These are phyloP conservation scores for Neonectria sp. DNA, from an alignment of 2,329 filamentous ascomycete genomes.

Conservation along the genomic window DNA sequence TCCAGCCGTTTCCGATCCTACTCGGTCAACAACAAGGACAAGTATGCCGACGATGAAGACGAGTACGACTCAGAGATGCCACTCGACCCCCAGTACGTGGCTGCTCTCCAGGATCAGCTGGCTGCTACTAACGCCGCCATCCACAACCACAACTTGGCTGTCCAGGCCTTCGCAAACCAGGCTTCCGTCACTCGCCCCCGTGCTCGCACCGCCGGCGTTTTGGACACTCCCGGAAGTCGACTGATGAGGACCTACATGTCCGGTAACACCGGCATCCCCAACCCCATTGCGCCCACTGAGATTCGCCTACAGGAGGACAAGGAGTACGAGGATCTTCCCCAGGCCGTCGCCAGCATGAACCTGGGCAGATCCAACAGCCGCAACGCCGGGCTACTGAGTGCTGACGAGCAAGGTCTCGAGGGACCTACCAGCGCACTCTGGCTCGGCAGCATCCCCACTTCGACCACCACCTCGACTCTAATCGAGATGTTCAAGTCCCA, in stretches of 20 bases:
- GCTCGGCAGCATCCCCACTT: conserved; percentile 97
- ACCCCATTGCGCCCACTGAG: conserved; percentile 81
- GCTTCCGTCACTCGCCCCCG: conserved; percentile 86
- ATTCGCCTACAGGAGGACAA: conserved; percentile 81
- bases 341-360: conserved; percentile 86
- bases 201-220: conserved; percentile 90
- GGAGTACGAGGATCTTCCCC: conserved; percentile 84
- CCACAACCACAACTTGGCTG: conserved; percentile 91
- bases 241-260: conserved; percentile 82
- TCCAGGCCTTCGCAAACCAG: conserved; percentile 91
- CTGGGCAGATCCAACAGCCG: conserved; percentile 77
- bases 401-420: conserved; percentile 86
- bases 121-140: conserved; percentile 80
- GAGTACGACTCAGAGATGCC: conserved; percentile 74
- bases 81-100: conserved; percentile 72
- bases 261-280: conserved; percentile 79
- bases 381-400: conserved; percentile 77
- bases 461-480: conserved; percentile 94
- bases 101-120: conserved; percentile 73
- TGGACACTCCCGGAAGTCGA: conserved; percentile 82
- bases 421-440: conserved; percentile 94
- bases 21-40: conserved; percentile 98
- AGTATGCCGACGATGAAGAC: conserved; percentile 91
- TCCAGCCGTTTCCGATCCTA: conserved; percentile 95
- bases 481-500: conserved; percentile 97